A percentile compares a stretch with the other conserved stretches of the same genome.
These are phyloP conservation scores for Pelargonium cotyledonis DNA, from an alignment of 441 rosid genomes.

Conservation along the genomic window DNA sequence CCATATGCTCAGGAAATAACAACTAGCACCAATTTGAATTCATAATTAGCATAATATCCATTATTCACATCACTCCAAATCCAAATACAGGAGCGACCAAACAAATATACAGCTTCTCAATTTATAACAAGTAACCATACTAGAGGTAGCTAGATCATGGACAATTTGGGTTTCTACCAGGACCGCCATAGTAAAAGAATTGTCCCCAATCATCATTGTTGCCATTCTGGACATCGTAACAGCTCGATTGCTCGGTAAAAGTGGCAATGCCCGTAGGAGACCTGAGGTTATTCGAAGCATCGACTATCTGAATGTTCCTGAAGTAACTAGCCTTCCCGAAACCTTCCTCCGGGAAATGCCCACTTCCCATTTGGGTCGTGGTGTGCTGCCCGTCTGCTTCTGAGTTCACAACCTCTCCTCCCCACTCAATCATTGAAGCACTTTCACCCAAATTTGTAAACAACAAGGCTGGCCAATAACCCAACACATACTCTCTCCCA, in stretches of 20 bases:
- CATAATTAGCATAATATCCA: no score
- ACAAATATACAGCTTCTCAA: no score
- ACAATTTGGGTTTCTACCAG: conserved; percentile 83
- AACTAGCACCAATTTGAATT: no score
- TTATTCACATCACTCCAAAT: no score
- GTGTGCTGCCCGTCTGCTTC: conserved; percentile 78
- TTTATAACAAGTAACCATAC: no score
- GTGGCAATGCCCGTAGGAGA: conserved; percentile 83
- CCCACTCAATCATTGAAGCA: conserved; percentile 97
- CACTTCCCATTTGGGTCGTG: conserved; percentile 95
- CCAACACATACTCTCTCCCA: conserved; percentile 73
- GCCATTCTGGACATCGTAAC: conserved; percentile 89
- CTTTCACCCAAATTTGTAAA: conserved; percentile 88
- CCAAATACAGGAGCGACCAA: no score
- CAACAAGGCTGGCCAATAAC: conserved; percentile 91
- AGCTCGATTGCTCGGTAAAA: conserved; percentile 82
- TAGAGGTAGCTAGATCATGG: conserved; percentile 20
- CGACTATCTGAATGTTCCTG: conserved; percentile 87
- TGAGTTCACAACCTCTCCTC: conserved; percentile 96
- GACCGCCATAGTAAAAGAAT: conserved; percentile 95
- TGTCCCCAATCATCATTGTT: conserved; percentile 93
- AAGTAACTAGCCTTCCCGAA: conserved; percentile 89
- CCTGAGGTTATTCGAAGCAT: conserved; percentile 81
- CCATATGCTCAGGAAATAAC: no score
- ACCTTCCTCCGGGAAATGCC: conserved; percentile 92